These are phyloP conservation scores for Ormosia semicastrata DNA, from an alignment of 306 rosid species.

Conservation along the genomic window DNA sequence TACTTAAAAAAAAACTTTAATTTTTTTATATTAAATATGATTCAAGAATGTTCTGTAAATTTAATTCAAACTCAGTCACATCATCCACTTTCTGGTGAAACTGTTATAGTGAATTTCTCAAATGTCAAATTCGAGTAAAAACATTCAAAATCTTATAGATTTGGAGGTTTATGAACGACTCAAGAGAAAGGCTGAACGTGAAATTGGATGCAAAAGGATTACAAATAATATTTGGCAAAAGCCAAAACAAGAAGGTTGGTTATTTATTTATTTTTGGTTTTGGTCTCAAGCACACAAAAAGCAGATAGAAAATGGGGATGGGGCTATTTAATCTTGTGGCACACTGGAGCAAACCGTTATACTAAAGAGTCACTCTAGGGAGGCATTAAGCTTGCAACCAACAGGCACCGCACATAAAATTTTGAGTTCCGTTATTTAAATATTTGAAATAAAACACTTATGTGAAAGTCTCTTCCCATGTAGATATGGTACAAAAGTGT, in stretches of 20 bases:
- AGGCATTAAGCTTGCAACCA: too few species aligned
- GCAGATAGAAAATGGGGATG: not conserved
- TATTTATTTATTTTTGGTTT: not conserved
- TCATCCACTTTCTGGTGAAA: too few species aligned
- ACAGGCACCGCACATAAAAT: too few species aligned
- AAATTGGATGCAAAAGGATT: not conserved
- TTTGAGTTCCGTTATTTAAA: too few species aligned
- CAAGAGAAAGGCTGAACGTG: not conserved
- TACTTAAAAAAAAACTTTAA: not conserved
- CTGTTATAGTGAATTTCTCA: too few species aligned
- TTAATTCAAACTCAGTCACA: not conserved
- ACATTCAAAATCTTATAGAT: not conserved
- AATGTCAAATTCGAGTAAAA: too few species aligned
- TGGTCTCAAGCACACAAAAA: not conserved
- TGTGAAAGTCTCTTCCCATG: too few species aligned
- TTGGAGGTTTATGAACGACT: not conserved
- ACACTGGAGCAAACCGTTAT: too few species aligned
- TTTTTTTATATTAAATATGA: not conserved
- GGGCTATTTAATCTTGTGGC: too few species aligned
- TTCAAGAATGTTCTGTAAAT: not conserved
- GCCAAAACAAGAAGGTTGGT: not conserved
- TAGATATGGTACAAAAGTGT: too few species aligned
- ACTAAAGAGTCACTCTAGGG: too few species aligned
- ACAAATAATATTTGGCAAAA: not conserved
- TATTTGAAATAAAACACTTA: too few species aligned